Base-by-base conservation (phyloP, 176 grass and related monocot genomes). In the Lolium perenne region DNA sequence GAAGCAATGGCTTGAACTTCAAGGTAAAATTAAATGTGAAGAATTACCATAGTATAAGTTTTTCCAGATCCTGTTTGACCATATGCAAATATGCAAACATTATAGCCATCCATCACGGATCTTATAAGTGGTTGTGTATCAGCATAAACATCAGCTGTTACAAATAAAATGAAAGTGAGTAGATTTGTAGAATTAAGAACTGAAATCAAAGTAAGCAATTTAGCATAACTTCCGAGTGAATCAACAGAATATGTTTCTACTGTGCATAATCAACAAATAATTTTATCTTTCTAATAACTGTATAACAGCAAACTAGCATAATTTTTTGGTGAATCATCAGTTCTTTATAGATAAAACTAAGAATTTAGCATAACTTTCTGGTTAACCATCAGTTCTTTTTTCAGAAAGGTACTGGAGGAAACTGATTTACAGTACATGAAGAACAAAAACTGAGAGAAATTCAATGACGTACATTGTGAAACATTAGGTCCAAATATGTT, bases 1-100 rank as follows among this genome's bases (percentile, higher is more conserved):
- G 49, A 74, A 49, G 9, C 16, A 22, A 65, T 16, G 8, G 4
- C 20, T 5, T 54, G 18, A 86, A 80, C 15, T 17, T 83, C 25
- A 15, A 70, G 63, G 9, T 17, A 47, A 9, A 82, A 10, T 13
- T 58, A 23, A 26, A 25, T 23, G 0, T 23, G n/a, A 80, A 71
- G 48, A 66, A 43, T 86, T 97, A 97, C 92, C 94, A 97, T 97
- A 22, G 94, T 97, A 62, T 97, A 97, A 41, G 94, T 94, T 78
- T 97, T 97, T 2, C 94, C 94, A 43, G 92, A 97, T 64, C 94
- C 92, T 29, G 92, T 97, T 80, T 94, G 94, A 78, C 94, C 94
- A 83, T 97, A 97, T 62, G 94, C 94, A 92, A 97, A 97, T 84
- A 97, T 94, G 71, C 94, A 97, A 13, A 97, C 90, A 84, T 94